Evolutionary conservation across 2,329 filamentous ascomycete genomes (phyloP), one percentile per base, ranked within the genome.

Genomic region (Cercospora brassicicola): DNA sequence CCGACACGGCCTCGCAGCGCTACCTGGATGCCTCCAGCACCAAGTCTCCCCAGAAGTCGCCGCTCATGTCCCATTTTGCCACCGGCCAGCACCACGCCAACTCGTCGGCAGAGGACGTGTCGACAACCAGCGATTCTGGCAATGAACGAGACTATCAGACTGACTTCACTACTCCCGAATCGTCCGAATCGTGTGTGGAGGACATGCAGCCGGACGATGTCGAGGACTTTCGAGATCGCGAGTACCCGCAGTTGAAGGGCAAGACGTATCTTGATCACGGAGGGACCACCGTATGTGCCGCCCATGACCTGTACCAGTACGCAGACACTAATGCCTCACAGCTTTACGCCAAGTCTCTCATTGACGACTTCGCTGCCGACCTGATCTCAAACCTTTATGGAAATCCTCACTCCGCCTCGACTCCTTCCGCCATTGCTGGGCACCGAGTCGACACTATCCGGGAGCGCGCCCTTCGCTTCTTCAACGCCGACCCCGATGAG

Each of bases 371-470:
- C 76, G 83, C 85, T 5, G 76, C 73, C 18, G 84, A 87, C 71
- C 83, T 90, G 77, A 79, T 84, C 48, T 75, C 80, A 36, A 85
- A 84, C 68, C 81, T 91, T n/a, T 89, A 89, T 73, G 88, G 88
- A 10, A 91, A 91, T 72, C 89, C 89, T 2, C 89, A 91, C 75
- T 91, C 89, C 1, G 83, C 86, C 71, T 88, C 87, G 42, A 81
- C 83, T 15, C 87, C 88, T 0, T 88, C 87, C 13, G 85, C 84
- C 65, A 78, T 86, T 20, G 85, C 86, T 1, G 87, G 87, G 4
- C 82, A 85, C 30, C 81, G 85, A 66, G 84, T 90, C 36, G 86
- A 90, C 69, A 80, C 83, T 26, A 81, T 88, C 7, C 82, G 88
- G 13, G 79, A 82, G 66, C 83, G 84, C 66, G 81, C 86, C 18